A percentile compares a stretch with the other conserved stretches of the same genome.
These are phyloP conservation scores for Claviceps africana DNA, from an alignment of 2,329 filamentous ascomycete genomes.

Conservation along the genomic window DNA sequence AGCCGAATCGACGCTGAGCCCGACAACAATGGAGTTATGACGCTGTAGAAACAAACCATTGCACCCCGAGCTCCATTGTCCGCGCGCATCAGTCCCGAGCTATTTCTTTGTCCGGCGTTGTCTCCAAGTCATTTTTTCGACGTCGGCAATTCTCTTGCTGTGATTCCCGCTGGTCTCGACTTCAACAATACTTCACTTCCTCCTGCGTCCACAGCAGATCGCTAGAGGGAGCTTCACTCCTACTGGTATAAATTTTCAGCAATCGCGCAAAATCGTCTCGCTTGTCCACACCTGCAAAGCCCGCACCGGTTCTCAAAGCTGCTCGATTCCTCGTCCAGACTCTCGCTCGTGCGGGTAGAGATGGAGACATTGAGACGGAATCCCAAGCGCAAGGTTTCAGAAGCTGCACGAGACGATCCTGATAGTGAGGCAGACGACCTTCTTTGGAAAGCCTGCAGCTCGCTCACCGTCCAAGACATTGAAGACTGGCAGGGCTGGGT, in stretches of 20 bases:
- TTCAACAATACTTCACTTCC: background rate
- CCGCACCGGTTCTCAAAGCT: background rate
- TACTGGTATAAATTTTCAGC: background rate
- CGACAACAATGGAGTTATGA: background rate
- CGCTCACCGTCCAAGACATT: conserved; percentile 37
- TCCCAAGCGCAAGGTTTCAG: conserved; percentile 30
- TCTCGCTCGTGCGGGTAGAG: background rate
- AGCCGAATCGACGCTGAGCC: background rate
- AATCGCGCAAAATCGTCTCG: background rate
- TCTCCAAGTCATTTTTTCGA: background rate
- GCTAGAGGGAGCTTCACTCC: background rate
- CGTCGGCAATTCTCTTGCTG: background rate
- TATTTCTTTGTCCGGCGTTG: background rate
- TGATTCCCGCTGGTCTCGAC: background rate
- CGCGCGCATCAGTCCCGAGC: background rate
- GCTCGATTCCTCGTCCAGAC: background rate
- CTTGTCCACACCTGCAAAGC: background rate
- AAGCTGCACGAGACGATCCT: conserved; percentile 11
- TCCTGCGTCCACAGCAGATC: background rate
- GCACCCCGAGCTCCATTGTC: background rate
- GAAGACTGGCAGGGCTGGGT: conserved; percentile 58
- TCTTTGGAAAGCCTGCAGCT: conserved; percentile 31
- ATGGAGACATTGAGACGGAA: conserved; percentile 17
- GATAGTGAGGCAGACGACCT: conserved; percentile 19
- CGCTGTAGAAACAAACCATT: background rate